A percentile compares a stretch with the other conserved stretches of the same genome.
These are phyloP conservation scores for Prosopis cineraria DNA, from an alignment of 306 rosid species.

Conservation along the genomic window DNA sequence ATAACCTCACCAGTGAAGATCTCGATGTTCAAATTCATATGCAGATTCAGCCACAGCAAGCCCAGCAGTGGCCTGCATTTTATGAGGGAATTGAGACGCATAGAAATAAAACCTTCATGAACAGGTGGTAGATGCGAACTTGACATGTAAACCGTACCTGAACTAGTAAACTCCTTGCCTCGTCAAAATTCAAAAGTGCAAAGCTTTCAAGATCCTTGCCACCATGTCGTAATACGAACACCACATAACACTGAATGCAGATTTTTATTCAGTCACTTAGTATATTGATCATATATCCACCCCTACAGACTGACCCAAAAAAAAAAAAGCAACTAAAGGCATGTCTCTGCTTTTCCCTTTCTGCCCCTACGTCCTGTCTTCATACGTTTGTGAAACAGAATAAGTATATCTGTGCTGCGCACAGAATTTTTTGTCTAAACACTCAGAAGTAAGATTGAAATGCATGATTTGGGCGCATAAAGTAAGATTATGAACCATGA, in stretches of 20 bases:
- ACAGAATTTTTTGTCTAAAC: slow-evolving; percentile 14
- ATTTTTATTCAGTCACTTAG: slow-evolving; percentile 29
- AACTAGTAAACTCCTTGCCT: slow-evolving; percentile 70
- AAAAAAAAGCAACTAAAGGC: slow-evolving; percentile 15
- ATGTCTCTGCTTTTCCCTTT: slow-evolving; percentile 3
- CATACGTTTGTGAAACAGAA: slow-evolving; percentile 20
- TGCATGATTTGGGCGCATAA: not conserved
- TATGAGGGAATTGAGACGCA: slow-evolving; percentile 16
- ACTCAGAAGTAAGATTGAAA: not conserved
- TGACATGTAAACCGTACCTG: slow-evolving; percentile 58
- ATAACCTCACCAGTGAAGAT: slow-evolving; percentile 83
- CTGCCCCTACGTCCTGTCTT: not conserved
- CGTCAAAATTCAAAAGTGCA: slow-evolving; percentile 70
- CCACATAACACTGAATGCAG: slow-evolving; percentile 62
- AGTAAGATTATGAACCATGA: slow-evolving; percentile 30
- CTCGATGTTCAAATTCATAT: slow-evolving; percentile 93
- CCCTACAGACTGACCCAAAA: slow-evolving; percentile 14
- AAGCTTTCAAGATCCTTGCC: slow-evolving; percentile 95
- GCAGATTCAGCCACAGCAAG: slow-evolving; percentile 97
- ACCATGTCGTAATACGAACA: slow-evolving; percentile 78
- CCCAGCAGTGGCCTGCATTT: slow-evolving; percentile 74
- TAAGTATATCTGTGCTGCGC: slow-evolving; percentile 9
- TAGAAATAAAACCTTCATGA: slow-evolving; percentile 32
- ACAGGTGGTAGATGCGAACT: slow-evolving; percentile 16
- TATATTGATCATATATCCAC: slow-evolving; percentile 21